Percentiles rank a stretch among this genome's conserved stretches.
Evolutionary conservation across 257 asterid genomes (phyloP).

Genomic region (Ballota nigra): DNA sequence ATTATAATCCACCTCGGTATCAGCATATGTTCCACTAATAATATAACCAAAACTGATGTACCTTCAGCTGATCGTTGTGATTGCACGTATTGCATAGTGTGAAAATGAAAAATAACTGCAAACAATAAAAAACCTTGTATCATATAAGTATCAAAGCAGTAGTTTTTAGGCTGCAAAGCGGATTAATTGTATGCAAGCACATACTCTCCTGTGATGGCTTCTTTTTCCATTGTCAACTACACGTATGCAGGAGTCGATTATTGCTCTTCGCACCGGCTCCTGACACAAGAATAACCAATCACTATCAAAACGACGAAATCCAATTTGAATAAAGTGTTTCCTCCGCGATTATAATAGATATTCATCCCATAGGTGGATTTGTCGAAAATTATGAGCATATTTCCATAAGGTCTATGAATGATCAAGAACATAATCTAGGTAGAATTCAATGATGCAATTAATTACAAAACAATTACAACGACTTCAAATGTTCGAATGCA

Average conservation of each 20-base stretch:
- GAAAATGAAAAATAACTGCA: conserved; percentile 83
- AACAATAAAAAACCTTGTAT: conserved; percentile 10
- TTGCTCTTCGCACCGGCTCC: conserved; percentile 83
- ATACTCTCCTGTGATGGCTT: conserved; percentile 67
- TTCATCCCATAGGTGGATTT: not conserved
- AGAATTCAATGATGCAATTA: not conserved
- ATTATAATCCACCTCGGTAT: conserved; percentile 10
- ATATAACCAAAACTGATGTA: conserved; percentile 15
- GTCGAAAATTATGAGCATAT: not conserved
- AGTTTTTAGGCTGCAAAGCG: not conserved
- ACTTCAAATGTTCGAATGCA: not conserved
- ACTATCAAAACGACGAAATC: not conserved
- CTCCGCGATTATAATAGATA: not conserved
- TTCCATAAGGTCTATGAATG: not conserved
- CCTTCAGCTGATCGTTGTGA: conserved; percentile 87
- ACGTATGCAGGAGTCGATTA: conserved; percentile 88
- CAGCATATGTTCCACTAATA: not conserved
- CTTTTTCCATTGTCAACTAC: conserved; percentile 90
- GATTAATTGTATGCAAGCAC: conserved; percentile 1
- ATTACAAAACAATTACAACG: not conserved
- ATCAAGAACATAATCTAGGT: not conserved
- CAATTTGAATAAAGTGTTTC: not conserved
- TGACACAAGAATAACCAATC: conserved; percentile 27
- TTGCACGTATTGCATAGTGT: conserved; percentile 74
- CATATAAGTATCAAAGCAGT: not conserved